These are phyloP conservation scores for Karstenula rhodostoma DNA, from an alignment of 2,329 filamentous ascomycete species.

Conservation along the genomic window DNA sequence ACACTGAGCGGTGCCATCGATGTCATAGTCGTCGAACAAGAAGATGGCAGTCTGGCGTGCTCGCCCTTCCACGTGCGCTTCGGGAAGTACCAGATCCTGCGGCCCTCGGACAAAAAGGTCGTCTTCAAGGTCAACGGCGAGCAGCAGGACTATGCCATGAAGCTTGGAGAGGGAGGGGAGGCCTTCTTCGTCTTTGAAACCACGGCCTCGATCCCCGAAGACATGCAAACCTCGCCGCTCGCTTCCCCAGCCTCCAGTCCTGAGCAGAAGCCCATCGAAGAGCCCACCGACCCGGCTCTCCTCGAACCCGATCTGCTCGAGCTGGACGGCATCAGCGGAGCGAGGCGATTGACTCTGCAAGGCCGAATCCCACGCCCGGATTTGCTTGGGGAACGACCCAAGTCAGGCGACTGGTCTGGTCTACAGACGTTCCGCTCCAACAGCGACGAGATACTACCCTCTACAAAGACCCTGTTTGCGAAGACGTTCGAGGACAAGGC, in stretches of 20 bases:
- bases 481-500: constrained; percentile 40
- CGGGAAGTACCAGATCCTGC: constrained; percentile 94
- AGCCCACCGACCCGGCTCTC: constrained; percentile 56
- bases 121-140: constrained; percentile 94
- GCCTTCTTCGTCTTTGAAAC: constrained; percentile 99
- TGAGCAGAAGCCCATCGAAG: constrained; percentile 62
- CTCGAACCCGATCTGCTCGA: constrained; percentile 76
- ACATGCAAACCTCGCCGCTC: constrained; percentile 91
- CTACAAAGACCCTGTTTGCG: constrained; percentile 50
- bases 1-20: constrained; percentile 98
- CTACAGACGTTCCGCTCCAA: constrained; percentile 52
- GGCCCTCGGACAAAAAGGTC: constrained; percentile 98
- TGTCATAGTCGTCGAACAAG: constrained; percentile 96
- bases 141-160: constrained; percentile 97
- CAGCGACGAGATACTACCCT: constrained; percentile 63
- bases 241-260: constrained; percentile 91
- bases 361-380: constrained; percentile 39
- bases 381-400: constrained; percentile 29
- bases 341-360: constrained; percentile 39
- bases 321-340: constrained; percentile 59
- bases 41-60: constrained; percentile 86
- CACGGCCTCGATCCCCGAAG: constrained; percentile 87
- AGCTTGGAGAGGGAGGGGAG: constrained; percentile 95
- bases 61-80: constrained; percentile 99
- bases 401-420: constrained; percentile 48